Percentiles rank a stretch among this genome's conserved stretches.
Conservation (phyloP, 208 protist species). For the Balamuthia mandrillaris region DNA sequence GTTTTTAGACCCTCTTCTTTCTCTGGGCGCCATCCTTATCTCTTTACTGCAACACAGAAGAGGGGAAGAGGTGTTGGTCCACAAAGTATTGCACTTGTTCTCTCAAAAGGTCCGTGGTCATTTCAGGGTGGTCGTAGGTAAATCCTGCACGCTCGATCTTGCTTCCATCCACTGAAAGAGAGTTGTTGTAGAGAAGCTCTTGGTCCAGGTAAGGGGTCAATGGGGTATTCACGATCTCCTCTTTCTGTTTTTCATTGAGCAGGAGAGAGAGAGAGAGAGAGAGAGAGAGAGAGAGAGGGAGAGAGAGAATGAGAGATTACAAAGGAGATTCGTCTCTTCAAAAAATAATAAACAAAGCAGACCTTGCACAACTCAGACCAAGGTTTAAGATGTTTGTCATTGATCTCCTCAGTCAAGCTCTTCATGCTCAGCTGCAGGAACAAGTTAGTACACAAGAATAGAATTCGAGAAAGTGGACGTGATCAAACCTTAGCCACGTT, state of each 20-base stretch:
- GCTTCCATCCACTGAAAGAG: conserved; percentile 76
- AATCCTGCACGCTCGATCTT: conserved; percentile 72
- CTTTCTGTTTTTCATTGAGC: too few relatives aligned
- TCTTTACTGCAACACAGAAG: too few relatives aligned
- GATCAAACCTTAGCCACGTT: conserved; percentile 74
- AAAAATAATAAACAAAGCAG: neutral
- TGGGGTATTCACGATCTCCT: conserved; percentile 74
- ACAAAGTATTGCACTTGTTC: conserved; percentile 71
- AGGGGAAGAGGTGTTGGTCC: conserved; percentile 64
- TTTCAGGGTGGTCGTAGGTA: conserved; percentile 58
- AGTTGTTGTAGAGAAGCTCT: conserved; percentile 82
- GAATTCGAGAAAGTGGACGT: too few relatives aligned
- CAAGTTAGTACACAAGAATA: too few relatives aligned
- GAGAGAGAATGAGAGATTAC: neutral
- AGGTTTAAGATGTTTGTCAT: conserved; percentile 83
- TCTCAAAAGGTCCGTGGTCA: conserved; percentile 56
- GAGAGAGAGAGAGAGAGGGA: neutral
- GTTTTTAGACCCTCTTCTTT: too few relatives aligned
- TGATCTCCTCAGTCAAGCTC: conserved; percentile 68
- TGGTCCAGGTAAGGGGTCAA: conserved; percentile 83
- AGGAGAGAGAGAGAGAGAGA: too few relatives aligned
- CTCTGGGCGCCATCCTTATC: too few relatives aligned
- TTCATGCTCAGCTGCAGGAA: conserved; percentile 60
- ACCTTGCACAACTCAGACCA: conserved; percentile 81
- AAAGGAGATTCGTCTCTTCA: neutral